Base-by-base conservation (phyloP, 495 filamentous ascomycete genomes). In the Opeltia flavorubescens region DNA sequence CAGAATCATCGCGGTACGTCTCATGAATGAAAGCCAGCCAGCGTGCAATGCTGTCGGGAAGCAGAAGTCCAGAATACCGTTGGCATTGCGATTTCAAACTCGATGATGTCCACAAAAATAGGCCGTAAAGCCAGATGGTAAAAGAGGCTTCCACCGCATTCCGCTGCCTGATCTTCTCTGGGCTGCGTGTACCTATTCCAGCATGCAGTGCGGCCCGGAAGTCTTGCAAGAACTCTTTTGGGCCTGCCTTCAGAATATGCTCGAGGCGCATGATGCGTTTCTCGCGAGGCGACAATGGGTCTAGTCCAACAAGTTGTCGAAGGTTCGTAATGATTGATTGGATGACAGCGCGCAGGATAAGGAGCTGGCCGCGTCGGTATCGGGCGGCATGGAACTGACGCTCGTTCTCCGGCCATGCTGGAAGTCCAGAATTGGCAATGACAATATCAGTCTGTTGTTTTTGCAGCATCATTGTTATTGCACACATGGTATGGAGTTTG, bases 391-490 rank as follows among this genome's bases (percentile, higher is more conserved):
- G 42, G 9, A 46, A 34, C 25, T 57, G 52, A 18, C 47, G 47
- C 24, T 35, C 17, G 20, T 52, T 57, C 15, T 47, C 23, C 28
- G 55, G 52, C 26, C 12, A 41, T 4, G 26, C 17, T 17, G 48
- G 48, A 9, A 57, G 27, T 2, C 44, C 25, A 17, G 20, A 15
- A 21, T 50, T 33, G 34, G 39, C 17, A 13, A 40, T 36, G 5
- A 18, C 12, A 12, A 57, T 49, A 18, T 50, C 41, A 18, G 36
- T 13, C 15, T 48, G 34, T 5, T 47, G 50, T 41, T 50, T 58
- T 41, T 58, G 54, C 15, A 58, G 28, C 12, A 55, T 47, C 55
- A 58, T 58, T 5, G 47, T 39, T 20, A 54, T 41, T 25, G 53
- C 44, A 27, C 50, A 48, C 27, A 51, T 28, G 2, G 53, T 48